Conservation (phyloP, 805 yeast genomes). For the Ascoidea rubescens region DNA sequence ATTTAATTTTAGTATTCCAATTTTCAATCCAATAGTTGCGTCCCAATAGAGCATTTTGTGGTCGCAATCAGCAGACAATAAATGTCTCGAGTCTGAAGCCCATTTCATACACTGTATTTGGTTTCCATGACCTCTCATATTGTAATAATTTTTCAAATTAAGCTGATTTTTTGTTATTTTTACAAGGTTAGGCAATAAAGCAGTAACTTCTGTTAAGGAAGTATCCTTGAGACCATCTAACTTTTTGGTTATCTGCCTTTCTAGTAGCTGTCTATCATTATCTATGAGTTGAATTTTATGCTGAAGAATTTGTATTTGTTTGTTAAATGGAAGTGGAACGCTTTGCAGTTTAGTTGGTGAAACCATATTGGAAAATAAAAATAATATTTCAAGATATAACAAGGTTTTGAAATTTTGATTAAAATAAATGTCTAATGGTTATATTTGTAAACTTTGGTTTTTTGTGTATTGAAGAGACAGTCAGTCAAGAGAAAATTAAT, state of each 20-base stretch:
- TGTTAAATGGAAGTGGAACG: not conserved
- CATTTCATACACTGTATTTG: slow-evolving; percentile 60
- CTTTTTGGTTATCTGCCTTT: not conserved
- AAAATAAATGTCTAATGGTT: no score
- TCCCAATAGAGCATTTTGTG: slow-evolving; percentile 83
- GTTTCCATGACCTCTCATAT: slow-evolving; percentile 34
- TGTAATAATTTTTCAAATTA: no score
- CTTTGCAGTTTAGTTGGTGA: no score
- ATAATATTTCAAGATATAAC: no score
- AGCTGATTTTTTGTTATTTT: not conserved
- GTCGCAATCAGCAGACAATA: slow-evolving; percentile 74
- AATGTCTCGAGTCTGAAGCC: slow-evolving; percentile 43
- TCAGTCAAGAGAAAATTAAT: no score
- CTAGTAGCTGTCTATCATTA: not conserved
- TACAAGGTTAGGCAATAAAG: no score
- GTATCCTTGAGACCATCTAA: not conserved
- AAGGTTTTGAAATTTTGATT: no score
- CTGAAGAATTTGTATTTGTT: not conserved
- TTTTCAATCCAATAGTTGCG: slow-evolving; percentile 53
- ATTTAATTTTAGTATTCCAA: slow-evolving; percentile 30
- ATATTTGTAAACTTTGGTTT: no score
- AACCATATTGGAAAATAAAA: no score
- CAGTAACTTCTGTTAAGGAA: no score
- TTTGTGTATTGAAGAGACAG: no score
- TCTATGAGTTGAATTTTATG: not conserved